phyloP scores from a whole-genome alignment of 1,284 basidiomycete genomes.

The Fomitopsis pinicola region DNA sequence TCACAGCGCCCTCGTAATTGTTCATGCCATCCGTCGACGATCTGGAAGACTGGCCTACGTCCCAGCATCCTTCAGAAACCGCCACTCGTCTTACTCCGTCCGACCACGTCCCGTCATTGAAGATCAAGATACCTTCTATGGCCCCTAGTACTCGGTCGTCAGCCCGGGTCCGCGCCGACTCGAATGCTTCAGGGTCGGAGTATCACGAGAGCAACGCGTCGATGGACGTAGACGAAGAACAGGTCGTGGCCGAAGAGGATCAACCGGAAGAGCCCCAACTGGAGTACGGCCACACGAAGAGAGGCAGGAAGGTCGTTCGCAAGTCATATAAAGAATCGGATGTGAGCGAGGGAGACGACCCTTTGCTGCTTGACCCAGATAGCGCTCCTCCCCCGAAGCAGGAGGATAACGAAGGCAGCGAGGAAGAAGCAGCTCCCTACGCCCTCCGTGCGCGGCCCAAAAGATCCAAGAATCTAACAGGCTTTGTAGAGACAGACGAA shows the following conservation, averaged over 20 bases:
- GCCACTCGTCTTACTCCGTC: background rate
- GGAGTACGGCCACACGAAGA: conserved; percentile 28
- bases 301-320: conserved; percentile 45
- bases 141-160: conserved; percentile 24
- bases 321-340: conserved; percentile 50
- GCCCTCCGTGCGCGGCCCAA: background rate
- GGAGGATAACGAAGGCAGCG: conserved; percentile 29
- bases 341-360: conserved; percentile 35
- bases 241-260: conserved; percentile 21
- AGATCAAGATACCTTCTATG: conserved; percentile 18
- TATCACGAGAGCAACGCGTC: conserved; percentile 60
- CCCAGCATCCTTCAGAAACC: background rate
- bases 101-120: background rate
- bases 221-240: conserved; percentile 28
- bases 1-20: conserved; percentile 14
- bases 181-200: conserved; percentile 56
- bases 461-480: background rate
- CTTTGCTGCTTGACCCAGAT: background rate
- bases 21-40: conserved; percentile 18
- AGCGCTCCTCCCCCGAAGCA: conserved; percentile 14
- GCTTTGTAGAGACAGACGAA: conserved; percentile 11
- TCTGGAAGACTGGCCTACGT: conserved; percentile 10
- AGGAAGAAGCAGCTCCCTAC: conserved; percentile 15
- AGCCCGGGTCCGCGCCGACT: conserved; percentile 16
- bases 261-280: conserved; percentile 15